Evolutionary conservation across 1,139 yeast genomes (phyloP), one percentile per base, ranked within the genome.

Genomic region (Saccharomyces hybrid): DNA sequence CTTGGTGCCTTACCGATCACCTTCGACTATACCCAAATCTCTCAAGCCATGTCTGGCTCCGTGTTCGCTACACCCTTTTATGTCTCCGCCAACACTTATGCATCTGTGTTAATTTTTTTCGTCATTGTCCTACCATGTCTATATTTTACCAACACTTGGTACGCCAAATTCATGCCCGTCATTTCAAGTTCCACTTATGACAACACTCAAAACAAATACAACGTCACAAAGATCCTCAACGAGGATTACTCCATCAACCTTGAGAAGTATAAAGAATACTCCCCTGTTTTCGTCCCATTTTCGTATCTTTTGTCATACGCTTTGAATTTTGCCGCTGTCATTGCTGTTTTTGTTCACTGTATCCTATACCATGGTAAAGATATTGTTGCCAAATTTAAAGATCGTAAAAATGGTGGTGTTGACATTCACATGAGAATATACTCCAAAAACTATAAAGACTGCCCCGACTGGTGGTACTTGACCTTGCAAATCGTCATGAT

Each of bases 11-110:
- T 79, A 58, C 84, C 86, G 46, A 66, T 80, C 61, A 70, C 78
- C 2, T 75, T 78, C 56, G 81, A 78, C 60, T 76, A 78, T 71
- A 74, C 78, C 1, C 76, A 73, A 56, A 68, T 74, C 26, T 65
- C 77, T 19, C 78, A 78, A 70, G 69, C 71, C 4, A 64, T 71
- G 59, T 54, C 70, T 42, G 71, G 70, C 11, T 67, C 71, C 4
- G 83, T 82, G 6, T 78, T 79, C 65, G 78, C 79, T 56, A 81
- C 86, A 11, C 88, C 88, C 34, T 79, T 76, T 51, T 69, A 75
- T 55, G 75, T 79, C 44, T 65, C 74, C 51, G 68, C 75, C 29
- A 69, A 69, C 49, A 67, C 72, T 4, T 71, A 71, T 52, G 66
- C 67, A 2, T 63, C 71, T 2, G 70, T 66, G 4, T 60, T 69